Base-by-base conservation (phyloP, 768 basidiomycete genomes). In the Lentinus tigrinus region DNA sequence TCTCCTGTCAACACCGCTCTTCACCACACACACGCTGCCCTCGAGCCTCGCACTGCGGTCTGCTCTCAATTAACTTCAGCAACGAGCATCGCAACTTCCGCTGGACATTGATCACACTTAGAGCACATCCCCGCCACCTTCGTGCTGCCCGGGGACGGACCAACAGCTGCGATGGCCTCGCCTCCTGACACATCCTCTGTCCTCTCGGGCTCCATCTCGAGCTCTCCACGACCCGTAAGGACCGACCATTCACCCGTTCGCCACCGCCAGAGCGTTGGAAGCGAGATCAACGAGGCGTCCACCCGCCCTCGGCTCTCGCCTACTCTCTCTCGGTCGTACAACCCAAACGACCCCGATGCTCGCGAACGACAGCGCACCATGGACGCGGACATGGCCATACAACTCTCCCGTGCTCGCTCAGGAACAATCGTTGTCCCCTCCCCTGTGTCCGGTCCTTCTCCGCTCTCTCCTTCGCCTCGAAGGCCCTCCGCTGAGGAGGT, bases 321-420 rank as follows among this genome's bases (percentile, higher is more conserved):
- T 0, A 84, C 83, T 3, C 72, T 88, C 16, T 69, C 74, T 1
- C 82, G 88, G 42, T 79, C 88, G 9, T 80, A 82, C 59, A 85
- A 91, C 68, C 82, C 80, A 10, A 80, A 86, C 75, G 87, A 91
- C 67, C 85, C 88, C 0, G 83, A 90, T 52, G 84, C 84, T 19
- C 78, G 87, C 54, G 94, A 97, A 71, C 85, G 95, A 19, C 95
- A 98, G 77, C 83, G 90, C 36, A 86, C 92, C 6, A 91, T 97
- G 88, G 95, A 98, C 66, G 91, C 91, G 0, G 94, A 95, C 66
- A 93, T 93, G 89, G 92, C 90, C 52, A 81, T 91, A 69, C 88
- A 89, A 31, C 81, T 89, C 40, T 89, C 87, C 23, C 79, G 83
- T 21, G 89, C 88, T 1, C 81, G 91, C 21, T 78, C 87, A 58